Conservation (phyloP, 495 filamentous ascomycete genomes). For the Chaetomidium leptoderma region DNA sequence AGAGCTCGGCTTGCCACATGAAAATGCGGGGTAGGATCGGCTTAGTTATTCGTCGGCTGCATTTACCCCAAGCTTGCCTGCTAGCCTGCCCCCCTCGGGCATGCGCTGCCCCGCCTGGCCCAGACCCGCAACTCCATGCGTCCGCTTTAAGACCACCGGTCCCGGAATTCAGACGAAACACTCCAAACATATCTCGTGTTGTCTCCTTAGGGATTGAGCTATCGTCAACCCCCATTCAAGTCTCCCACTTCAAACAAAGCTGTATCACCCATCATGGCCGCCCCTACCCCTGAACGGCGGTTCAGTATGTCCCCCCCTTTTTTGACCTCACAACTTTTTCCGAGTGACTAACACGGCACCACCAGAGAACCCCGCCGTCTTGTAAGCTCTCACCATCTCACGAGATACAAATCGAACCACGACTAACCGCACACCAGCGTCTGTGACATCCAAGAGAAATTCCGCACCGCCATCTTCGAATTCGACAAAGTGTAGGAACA, state of each 20-base stretch:
- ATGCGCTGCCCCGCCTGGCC: constrained; percentile 12
- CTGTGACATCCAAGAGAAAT: constrained; percentile 95
- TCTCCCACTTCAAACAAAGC: not conserved
- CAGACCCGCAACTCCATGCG: constrained; percentile 4
- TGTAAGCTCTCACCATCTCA: constrained; percentile 45
- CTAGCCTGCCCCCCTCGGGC: constrained; percentile 1
- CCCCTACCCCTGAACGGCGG: constrained; percentile 31
- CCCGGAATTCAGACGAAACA: not conserved
- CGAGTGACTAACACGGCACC: constrained; percentile 17
- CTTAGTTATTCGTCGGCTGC: constrained; percentile 11
- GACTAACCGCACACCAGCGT: constrained; percentile 51
- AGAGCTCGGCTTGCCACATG: constrained; percentile 11
- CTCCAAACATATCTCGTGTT: not conserved
- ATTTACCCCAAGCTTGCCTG: constrained; percentile 16
- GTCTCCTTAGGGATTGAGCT: not conserved
- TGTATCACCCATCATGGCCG: constrained; percentile 24
- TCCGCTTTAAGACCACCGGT: constrained; percentile 4
- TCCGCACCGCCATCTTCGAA: constrained; percentile 74
- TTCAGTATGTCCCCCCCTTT: constrained; percentile 38
- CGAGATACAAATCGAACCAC: not conserved
- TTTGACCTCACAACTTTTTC: not conserved
- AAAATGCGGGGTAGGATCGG: constrained; percentile 19
- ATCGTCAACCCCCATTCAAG: not conserved
- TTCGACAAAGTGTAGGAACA: constrained; percentile 67
- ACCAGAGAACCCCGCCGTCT: constrained; percentile 63